phyloP scores from a whole-genome alignment of 305 asterid genomes.

The Caryopteris hybrid region DNA sequence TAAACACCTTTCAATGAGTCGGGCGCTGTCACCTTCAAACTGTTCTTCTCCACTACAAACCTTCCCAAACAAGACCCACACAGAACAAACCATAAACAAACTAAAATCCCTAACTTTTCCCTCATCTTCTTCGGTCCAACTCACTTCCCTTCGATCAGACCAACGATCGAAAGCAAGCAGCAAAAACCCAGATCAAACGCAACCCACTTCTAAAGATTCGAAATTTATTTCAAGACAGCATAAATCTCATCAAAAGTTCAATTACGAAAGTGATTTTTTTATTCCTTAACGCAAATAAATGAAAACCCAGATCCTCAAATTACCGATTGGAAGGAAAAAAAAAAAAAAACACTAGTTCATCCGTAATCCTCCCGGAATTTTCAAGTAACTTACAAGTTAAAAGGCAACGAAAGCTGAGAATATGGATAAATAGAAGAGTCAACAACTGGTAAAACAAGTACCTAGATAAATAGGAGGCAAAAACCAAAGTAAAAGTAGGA shows the following conservation, averaged over 20 bases:
- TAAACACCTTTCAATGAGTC: constrained; percentile 58
- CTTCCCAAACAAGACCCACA: constrained; percentile 61
- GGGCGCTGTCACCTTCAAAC: constrained; percentile 83
- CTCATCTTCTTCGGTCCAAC: constrained; percentile 37
- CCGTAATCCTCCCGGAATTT: constrained; percentile 1
- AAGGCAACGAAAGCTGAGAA: not conserved
- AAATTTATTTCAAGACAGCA: not conserved
- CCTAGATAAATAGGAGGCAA: not conserved
- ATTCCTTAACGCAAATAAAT: not conserved
- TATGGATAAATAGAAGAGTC: constrained; percentile 13
- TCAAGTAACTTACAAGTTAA: not conserved
- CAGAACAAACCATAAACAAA: constrained; percentile 40
- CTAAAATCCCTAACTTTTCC: constrained; percentile 34
- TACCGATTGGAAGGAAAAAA: constrained; percentile 15
- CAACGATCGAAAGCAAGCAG: constrained; percentile 5
- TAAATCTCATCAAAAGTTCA: constrained; percentile 12
- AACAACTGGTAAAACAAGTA: constrained; percentile 9
- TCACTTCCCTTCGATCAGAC: constrained; percentile 13
- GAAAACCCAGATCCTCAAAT: constrained; percentile 18
- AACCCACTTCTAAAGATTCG: constrained; percentile 7
- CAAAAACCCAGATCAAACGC: constrained; percentile 20
- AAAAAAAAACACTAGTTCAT: constrained; percentile 2
- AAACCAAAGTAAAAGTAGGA: not conserved
- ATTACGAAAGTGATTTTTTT: not conserved
- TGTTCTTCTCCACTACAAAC: constrained; percentile 95